Base-by-base conservation (phyloP, 129 eudicot species). In the Lactuca sativa region DNA sequence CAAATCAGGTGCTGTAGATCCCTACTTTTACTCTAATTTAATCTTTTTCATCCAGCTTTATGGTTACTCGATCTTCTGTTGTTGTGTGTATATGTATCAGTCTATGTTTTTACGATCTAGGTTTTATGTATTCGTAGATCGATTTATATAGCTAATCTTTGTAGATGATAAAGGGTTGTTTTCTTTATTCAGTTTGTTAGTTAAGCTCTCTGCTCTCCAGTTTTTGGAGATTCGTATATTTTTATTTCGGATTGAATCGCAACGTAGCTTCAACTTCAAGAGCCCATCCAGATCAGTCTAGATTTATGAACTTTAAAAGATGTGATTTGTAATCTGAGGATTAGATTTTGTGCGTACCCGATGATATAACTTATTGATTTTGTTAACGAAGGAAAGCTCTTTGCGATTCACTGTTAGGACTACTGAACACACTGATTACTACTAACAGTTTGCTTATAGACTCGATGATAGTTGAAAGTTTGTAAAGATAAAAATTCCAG, bases 1-100 rank as follows among this genome's bases (percentile, higher is more conserved):
- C 63, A 38, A 74, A 64, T 74, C 78, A 74, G 78, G 78, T 74
- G n/a, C 43, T 55, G 3, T 55, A 16, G 54, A 49, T 51, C 69
- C 38, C 53, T 49, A 33, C 1, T 18, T 60, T 34, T 3, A 47
- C 67, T 59, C 48, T 60, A 10, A 16, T 68, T 8, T 38, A 17
- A 9, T 64, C 37, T 37, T 64, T 8, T 25, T 33, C 32, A 30
- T 15, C 30, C 37, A 15, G 2, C 38, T 58, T 14, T 34, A 0
- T 38, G 21, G 43, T 70, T 44, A 5, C 41, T 73, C 14, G 69
- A 72, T 75, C 49, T 38, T 36, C 9, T 47, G 41, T 55, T 31
- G 2, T 57, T 57, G 7, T 17, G 3, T 48, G 0, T 41, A 1
- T 44, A 7, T 49, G 18, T 14, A 13, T 66, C 49, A 33, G 6